Evolutionary conservation across 2,329 filamentous ascomycete species (phyloP), one percentile per base, ranked within the genome.

Genomic region (Ascochyta clinopodiicola): DNA sequence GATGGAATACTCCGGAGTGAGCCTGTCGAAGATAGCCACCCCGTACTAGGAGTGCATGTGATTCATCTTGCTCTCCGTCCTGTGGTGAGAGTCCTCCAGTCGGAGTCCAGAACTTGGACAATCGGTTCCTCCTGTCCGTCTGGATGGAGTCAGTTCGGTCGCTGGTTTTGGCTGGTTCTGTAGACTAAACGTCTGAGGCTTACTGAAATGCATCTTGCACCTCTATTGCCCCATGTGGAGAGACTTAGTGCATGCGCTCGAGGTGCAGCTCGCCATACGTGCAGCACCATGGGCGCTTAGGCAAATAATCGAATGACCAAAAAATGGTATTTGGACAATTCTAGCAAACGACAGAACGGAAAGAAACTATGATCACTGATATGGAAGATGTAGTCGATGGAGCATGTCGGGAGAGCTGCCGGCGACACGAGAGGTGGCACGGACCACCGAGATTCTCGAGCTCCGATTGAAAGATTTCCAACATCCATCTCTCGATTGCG

Each of bases 1-100:
- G 83, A 69, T 99, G 95, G 67, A 97, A 99, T 32, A 98, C 86
- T 25, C 95, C 95, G 7, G 93, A 86, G 71, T 96, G 90, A 19
- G 92, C 88, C 86, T 78, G 77, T 38, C 80, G 76, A 8, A 82
- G 61, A 56, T 79, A 81, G 37, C 80, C 80, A 29, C 74, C 78
- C 35, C 77, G 70, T 22, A 81, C 47, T 1, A 82, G 75, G 15
- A 80, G 66, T 10, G 78, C 72, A 53, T 81, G 77, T 34, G 78
- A 77, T 34, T 77, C 72, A 69, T 76, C 71, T 60, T 82, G 80
- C 38, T 83, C 78, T 24, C 79, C 79, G 36, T 81, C 79, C 55
- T 79, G 78, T 37, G 79, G 76, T 6, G 86, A 81, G 49, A 90
- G 85, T 7, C 89, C 87, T 38, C 88, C 87, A 0, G 88, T 90